Conservation (phyloP, 495 filamentous ascomycete species). For the Penicillium ochrochloron region DNA sequence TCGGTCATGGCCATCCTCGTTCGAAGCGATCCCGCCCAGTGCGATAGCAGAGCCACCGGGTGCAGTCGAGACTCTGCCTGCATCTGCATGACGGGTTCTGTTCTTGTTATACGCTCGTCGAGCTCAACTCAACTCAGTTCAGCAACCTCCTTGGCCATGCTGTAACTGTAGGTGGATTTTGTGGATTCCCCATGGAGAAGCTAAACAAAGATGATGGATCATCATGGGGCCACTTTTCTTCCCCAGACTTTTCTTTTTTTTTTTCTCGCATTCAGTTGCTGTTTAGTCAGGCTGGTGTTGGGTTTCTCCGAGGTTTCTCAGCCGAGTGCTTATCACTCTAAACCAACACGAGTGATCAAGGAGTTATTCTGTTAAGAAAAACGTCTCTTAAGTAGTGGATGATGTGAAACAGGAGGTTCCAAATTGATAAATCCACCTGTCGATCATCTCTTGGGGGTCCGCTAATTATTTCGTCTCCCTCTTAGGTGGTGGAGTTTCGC, state of each 20-base stretch:
- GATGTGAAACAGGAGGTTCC: background rate
- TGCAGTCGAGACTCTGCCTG: background rate
- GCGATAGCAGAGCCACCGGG: slow-evolving; percentile 16
- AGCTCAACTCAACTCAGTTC: background rate
- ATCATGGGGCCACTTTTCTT: slow-evolving; percentile 9
- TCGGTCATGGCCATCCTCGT: slow-evolving; percentile 15
- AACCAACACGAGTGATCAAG: too few species aligned
- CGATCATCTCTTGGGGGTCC: slow-evolving; percentile 4
- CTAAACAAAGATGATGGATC: slow-evolving; percentile 5
- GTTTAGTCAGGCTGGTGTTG: background rate
- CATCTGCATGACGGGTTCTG: slow-evolving; percentile 19
- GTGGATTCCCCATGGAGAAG: slow-evolving; percentile 28
- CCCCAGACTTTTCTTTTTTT: slow-evolving; percentile 23
- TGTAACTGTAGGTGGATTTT: slow-evolving; percentile 8
- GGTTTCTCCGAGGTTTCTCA: slow-evolving; percentile 29
- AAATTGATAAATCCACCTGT: background rate
- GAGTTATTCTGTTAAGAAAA: background rate
- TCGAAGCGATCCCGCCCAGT: slow-evolving; percentile 13
- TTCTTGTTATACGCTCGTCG: slow-evolving; percentile 3
- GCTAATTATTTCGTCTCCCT: background rate
- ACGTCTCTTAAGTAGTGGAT: background rate
- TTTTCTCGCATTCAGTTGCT: background rate
- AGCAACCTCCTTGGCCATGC: background rate
- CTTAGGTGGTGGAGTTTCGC: slow-evolving; percentile 20
- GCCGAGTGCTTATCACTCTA: background rate